Conservation (phyloP, 805 yeast species). For the Brettanomyces naardenensis region DNA sequence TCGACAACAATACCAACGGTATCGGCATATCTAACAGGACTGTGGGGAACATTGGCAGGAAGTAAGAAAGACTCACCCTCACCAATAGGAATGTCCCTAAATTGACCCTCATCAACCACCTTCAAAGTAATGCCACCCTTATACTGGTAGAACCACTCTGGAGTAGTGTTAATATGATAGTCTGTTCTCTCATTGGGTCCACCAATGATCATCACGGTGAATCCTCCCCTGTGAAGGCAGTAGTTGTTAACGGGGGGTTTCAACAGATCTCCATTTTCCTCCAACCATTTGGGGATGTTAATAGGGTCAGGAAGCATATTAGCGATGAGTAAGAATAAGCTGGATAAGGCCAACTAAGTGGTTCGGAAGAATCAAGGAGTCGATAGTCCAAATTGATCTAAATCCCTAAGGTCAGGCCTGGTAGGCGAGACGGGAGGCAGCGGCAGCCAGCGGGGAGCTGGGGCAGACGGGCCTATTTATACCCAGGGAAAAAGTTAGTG, state of each 20-base stretch:
- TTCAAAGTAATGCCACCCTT: slow-evolving; percentile 80
- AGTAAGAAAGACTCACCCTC: slow-evolving; percentile 88
- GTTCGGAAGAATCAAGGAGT: neutral
- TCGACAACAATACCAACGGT: slow-evolving; percentile 90
- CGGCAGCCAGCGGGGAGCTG: too few species aligned
- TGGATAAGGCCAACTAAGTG: neutral
- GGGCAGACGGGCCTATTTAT: too few species aligned
- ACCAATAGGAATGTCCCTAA: slow-evolving; percentile 63
- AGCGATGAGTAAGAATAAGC: neutral
- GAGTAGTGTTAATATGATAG: slow-evolving; percentile 88
- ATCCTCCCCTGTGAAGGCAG: slow-evolving; percentile 86
- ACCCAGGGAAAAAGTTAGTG: too few species aligned
- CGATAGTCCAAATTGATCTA: too few species aligned
- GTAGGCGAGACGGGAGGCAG: too few species aligned
- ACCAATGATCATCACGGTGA: slow-evolving; percentile 92
- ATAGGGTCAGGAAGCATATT: slow-evolving; percentile 59
- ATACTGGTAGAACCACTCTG: slow-evolving; percentile 86
- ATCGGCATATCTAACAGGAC: slow-evolving; percentile 77
- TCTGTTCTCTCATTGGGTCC: slow-evolving; percentile 94
- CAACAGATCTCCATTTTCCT: slow-evolving; percentile 63
- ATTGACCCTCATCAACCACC: slow-evolving; percentile 74
- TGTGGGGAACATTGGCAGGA: slow-evolving; percentile 82
- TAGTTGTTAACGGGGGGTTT: slow-evolving; percentile 91
- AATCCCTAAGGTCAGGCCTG: neutral
- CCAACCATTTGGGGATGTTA: slow-evolving; percentile 73